Conservation (phyloP, 2,329 filamentous ascomycete genomes). For the Trematosphaeria pertusa region DNA sequence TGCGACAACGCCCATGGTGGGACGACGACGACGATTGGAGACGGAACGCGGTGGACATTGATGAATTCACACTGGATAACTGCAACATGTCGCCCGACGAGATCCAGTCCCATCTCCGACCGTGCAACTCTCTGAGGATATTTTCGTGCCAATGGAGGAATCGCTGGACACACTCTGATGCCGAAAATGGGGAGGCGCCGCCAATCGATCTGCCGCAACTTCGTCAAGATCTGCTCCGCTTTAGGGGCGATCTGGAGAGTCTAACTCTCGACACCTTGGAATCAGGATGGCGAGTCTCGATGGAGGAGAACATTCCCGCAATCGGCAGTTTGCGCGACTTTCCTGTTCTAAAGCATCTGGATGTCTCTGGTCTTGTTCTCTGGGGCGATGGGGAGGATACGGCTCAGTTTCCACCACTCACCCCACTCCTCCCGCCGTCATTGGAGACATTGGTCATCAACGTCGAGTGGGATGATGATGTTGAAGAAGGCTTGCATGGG, state of each 20-base stretch:
- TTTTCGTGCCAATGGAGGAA: slow-evolving; percentile 2
- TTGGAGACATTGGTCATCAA: slow-evolving; percentile 21
- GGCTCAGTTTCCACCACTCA: slow-evolving; percentile 5
- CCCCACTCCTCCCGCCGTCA: slow-evolving; percentile 16
- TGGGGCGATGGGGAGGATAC: slow-evolving; percentile 17
- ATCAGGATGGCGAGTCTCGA: slow-evolving; percentile 12
- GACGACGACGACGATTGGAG: too few species aligned
- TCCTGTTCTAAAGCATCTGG: slow-evolving; percentile 15
- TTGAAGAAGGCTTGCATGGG: slow-evolving; percentile 13
- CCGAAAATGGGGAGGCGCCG: too few species aligned
- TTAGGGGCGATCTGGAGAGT: slow-evolving; percentile 6
- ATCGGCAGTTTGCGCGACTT: slow-evolving; percentile 22
- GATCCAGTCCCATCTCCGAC: too few species aligned
- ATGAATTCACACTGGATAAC: too few species aligned
- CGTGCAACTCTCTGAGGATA: too few species aligned
- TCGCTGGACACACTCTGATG: not conserved
- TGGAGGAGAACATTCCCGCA: slow-evolving; percentile 12
- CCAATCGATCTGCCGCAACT: slow-evolving; percentile 12
- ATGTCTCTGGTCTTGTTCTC: slow-evolving; percentile 23
- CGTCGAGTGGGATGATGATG: slow-evolving; percentile 25
- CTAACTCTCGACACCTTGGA: slow-evolving; percentile 19
- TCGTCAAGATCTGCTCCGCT: not conserved
- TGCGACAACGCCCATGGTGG: too few species aligned
- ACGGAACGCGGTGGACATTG: too few species aligned
- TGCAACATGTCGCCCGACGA: too few species aligned